Evolutionary conservation across 208 protist genomes (phyloP), one percentile per base, ranked within the genome.

Genomic region (Trypanosoma theileri): DNA sequence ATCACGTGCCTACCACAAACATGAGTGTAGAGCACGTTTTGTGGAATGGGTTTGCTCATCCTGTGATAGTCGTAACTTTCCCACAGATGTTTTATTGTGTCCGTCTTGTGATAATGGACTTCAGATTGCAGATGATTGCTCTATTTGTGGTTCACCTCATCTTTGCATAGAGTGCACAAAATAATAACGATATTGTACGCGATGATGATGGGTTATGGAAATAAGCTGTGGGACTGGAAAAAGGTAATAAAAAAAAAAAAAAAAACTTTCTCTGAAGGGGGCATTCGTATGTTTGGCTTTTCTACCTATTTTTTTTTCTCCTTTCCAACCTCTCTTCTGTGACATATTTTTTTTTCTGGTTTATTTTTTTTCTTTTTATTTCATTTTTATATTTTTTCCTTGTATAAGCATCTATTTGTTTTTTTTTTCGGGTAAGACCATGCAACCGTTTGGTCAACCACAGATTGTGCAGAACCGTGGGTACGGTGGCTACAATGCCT

Each of bases 81-180:
- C 89, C 3, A 86, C 82, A 35, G 75, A 91, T 51, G 86, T 94
- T 17, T 61, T 88, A 6, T 66, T 85, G 26, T 93, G 88, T 54
- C 50, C 69, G 0, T 54, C 76, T 22, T 93, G 88, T 69, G 70
- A 76, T 16, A 44, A 31, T 41, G 82, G 80, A 16, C 31, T 84
- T 56, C 86, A 89, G 71, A 69, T 73, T 28, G 69, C 71, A 53
- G 22, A 44, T 16, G 55, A 53, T 26, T 93, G 87, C 62, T 26
- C 48, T 19, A 67, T 74, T 4, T 93, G 87, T 56, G 78, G 80
- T 26, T 50, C 73, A 50, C 55, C 73, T 45, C 86, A 88, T 55
- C 42, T 86, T 45, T 65, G 66, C 45, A 62, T 78, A 41, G 56
- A 62, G n/a, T 91, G 85, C 40, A 22, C 44, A 17, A 35, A 35